A percentile compares a stretch with the other conserved stretches of the same genome.
These are phyloP conservation scores for Streptanthus diversifolius DNA, from an alignment of 345 rosid species.

Conservation along the genomic window DNA sequence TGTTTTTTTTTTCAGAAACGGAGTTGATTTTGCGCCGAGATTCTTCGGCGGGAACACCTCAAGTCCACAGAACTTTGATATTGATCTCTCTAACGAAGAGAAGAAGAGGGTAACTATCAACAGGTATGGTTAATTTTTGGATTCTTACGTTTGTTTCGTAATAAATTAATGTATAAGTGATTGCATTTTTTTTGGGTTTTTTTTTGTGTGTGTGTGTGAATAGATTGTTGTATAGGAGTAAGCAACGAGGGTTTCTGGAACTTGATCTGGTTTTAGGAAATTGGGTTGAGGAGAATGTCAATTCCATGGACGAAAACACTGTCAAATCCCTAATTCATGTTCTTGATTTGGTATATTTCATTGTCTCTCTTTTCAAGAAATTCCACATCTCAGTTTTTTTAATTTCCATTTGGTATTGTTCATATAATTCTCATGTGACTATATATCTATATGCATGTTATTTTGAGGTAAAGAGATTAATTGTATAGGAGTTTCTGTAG, in stretches of 20 bases:
- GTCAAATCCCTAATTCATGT: conserved; percentile 73
- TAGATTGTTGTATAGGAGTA: conserved; percentile 91
- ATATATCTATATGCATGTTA: not conserved
- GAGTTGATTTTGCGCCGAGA: conserved; percentile 37
- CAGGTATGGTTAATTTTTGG: conserved; percentile 40
- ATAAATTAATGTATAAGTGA: not conserved
- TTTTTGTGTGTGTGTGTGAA: not conserved
- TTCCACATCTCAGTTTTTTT: not conserved
- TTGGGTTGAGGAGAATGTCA: conserved; percentile 81
- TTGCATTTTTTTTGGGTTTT: too few relatives aligned
- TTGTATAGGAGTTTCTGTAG: not conserved
- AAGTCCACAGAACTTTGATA: conserved; percentile 34
- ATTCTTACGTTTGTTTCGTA: not conserved
- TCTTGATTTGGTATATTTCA: conserved; percentile 63
- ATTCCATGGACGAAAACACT: conserved; percentile 67
- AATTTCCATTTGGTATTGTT: not conserved
- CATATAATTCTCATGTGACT: not conserved
- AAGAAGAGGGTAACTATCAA: conserved; percentile 67
- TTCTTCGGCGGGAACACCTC: conserved; percentile 40
- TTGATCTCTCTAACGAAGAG: conserved; percentile 70
- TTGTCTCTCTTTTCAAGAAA: not conserved
- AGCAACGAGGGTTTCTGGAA: conserved; percentile 88
- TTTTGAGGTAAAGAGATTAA: not conserved
- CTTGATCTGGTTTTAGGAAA: conserved; percentile 87
- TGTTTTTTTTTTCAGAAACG: conserved; percentile 36